Base-by-base conservation (phyloP, 345 rosid species). In the Brassica juncea region DNA sequence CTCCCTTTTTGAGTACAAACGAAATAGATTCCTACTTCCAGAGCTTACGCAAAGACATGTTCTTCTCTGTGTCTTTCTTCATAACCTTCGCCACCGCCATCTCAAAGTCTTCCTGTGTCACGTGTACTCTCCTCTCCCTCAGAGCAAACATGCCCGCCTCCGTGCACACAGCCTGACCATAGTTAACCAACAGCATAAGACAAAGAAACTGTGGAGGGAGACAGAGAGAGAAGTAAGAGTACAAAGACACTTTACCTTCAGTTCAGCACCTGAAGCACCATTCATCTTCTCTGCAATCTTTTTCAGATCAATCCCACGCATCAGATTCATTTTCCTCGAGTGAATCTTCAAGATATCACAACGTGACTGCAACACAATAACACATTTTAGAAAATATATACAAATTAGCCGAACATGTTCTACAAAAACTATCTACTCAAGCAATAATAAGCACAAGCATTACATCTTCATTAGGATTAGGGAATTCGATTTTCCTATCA, bases 1-100 rank as follows among this genome's bases (percentile, higher is more conserved):
- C 3, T 39, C 14, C 9, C 47, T 28, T 39, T 39, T 39, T 0
- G 19, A 47, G 44, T 32, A 42, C 61, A 57, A 2, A 72, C 57
- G 55, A 66, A 4, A 8, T 8, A 68, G 15, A 25, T 44, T 73
- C 65, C 66, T 87, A 96, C 87, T 96, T 96, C 99, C 98, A 96
- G 11, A 96, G 89, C 88, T 96, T 96, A 77, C 97, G 88, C 78
- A 96, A 71, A 2, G 99, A 96, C 99, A 96, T 93, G 85, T 93
- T 96, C 88, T 96, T 96, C 88, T 96, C 98, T 0, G 97, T 93
- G 78, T 96, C 99, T 89, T 96, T 96, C 91, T 96, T 96, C 99
- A 96, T 96, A 10, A 96, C 99, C 90, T 96, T 96, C 0, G 94
- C 99, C 31, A 95, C 98, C 0, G 98, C 98, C 98, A 95, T 95